Conservation (phyloP, 2,329 filamentous ascomycete genomes). For the Fusarium sp. region DNA sequence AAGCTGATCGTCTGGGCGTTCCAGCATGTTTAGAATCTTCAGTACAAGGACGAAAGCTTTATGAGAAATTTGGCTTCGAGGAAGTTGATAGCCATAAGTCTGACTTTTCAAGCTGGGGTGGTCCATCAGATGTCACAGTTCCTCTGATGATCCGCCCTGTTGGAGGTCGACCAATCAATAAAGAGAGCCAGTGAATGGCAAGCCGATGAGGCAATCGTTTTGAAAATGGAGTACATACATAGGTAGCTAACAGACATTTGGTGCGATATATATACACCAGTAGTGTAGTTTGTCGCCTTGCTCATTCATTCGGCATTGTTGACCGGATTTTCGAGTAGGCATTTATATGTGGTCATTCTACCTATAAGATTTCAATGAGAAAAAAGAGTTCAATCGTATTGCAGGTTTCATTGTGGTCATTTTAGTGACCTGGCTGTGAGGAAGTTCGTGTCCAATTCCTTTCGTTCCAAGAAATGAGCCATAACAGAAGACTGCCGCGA, state of each 20-base stretch:
- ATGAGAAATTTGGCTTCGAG: conserved; percentile 49
- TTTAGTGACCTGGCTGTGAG: background rate
- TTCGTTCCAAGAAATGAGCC: background rate
- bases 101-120: conserved; percentile 45
- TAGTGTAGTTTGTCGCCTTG: background rate
- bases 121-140: conserved; percentile 27
- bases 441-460: background rate
- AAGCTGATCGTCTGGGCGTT: conserved; percentile 50
- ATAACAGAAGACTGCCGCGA: background rate
- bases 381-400: background rate
- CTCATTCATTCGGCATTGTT: background rate
- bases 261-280: background rate
- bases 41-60: conserved; percentile 44
- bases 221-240: background rate
- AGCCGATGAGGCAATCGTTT: background rate
- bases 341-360: background rate
- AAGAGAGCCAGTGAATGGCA: background rate
- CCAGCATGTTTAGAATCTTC: conserved; percentile 51
- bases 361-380: background rate
- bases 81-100: conserved; percentile 39
- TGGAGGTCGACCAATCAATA: background rate
- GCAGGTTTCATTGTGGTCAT: background rate
- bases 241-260: background rate
- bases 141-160: conserved; percentile 41
- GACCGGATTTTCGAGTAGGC: no score